Evolutionary conservation across 1,139 yeast species (phyloP), one percentile per base, ranked within the genome.

Genomic region (Candida glucosophila): DNA sequence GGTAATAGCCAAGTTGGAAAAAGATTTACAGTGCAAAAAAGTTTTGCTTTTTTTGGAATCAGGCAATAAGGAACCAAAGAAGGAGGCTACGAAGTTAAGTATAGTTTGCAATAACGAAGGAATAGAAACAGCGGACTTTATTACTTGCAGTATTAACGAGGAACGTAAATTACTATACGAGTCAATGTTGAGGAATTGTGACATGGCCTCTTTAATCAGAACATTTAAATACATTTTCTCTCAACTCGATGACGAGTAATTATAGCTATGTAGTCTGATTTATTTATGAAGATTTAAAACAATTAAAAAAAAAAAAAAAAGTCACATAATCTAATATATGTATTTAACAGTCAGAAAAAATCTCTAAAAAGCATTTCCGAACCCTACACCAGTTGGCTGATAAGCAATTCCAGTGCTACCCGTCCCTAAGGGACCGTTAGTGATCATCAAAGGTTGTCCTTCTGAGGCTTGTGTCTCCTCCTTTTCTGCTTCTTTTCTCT

Each of bases 301-400:
- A n/a, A n/a, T n/a, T n/a, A n/a, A n/a, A 18, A 13, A 11, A 19
- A 20, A 19, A 23, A 23, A 27, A 10, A 18, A 21, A 14, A 17
- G 23, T 20, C 14, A 10, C 5, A 12, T 8, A 6, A n/a, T 16
- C 18, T 8, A 16, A n/a, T 8, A 16, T 8, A 16, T n/a, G n/a
- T n/a, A 14, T 14, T 19, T 26, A 21, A 16, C n/a, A n/a, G n/a
- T n/a, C n/a, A n/a, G n/a, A n/a, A n/a, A n/a, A 22, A 21, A 18
- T 15, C 8, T 29, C 34, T 52, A 62, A 40, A 58, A 63, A 7
- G 63, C 66, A 38, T 75, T 75, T 40, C 81, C 81, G 51, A 75
- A 75, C 5, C 80, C 80, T 43, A 73, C 59, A 29, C 81, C 82
- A 23, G 82, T 75, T 30, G 78, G 63, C 50, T 74, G 79, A 52